These are phyloP conservation scores for Jacaranda mimosifolia DNA, from an alignment of 257 asterid genomes.

Conservation along the genomic window DNA sequence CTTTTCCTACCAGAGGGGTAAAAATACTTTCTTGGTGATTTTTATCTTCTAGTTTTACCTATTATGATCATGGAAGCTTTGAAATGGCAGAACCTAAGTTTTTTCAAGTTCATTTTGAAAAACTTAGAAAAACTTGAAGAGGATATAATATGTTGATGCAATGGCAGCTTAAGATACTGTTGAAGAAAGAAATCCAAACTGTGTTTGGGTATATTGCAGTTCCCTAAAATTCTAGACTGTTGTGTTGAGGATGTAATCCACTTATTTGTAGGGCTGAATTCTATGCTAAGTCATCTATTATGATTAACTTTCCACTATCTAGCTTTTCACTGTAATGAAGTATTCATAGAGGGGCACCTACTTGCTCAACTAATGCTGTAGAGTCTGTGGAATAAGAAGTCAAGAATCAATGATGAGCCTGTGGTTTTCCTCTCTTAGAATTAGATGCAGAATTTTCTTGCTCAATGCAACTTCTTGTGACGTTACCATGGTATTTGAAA, in stretches of 20 bases:
- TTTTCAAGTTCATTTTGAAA: slow-evolving; percentile 17
- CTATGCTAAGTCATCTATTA: background rate
- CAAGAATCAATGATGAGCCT: background rate
- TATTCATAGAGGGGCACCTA: background rate
- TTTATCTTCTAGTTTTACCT: slow-evolving; percentile 19
- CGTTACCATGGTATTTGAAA: too few species aligned
- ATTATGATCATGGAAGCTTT: background rate
- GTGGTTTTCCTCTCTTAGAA: background rate
- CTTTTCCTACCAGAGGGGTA: background rate
- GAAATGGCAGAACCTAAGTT: background rate
- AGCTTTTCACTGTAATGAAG: background rate
- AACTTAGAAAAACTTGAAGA: background rate
- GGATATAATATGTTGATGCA: background rate
- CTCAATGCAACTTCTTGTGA: background rate
- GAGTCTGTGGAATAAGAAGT: background rate
- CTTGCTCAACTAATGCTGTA: slow-evolving; percentile 1
- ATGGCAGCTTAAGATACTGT: background rate
- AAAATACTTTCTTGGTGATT: slow-evolving; percentile 11
- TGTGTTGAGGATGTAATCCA: too few species aligned
- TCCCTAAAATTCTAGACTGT: too few species aligned
- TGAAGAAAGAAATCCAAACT: background rate
- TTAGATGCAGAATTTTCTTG: background rate
- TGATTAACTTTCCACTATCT: background rate
- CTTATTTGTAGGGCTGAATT: background rate
- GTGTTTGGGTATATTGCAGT: background rate